Conservation (phyloP, 768 basidiomycete species). For the Lyophyllum decastes region DNA sequence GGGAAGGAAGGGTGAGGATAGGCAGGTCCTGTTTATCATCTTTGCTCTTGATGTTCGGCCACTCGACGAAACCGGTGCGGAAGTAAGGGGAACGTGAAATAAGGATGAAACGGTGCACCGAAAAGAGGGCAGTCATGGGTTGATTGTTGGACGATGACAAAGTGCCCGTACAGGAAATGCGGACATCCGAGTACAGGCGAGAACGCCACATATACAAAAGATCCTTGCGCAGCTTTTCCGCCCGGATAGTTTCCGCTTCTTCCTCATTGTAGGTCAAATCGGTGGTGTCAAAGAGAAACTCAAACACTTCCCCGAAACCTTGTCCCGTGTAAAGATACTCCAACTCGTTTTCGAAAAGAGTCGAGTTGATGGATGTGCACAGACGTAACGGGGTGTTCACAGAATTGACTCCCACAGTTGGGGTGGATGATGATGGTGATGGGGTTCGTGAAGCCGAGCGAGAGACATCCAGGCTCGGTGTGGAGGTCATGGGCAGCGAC, state of each 20-base stretch:
- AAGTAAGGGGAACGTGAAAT: slow-evolving; percentile 91
- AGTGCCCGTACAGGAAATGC: slow-evolving; percentile 73
- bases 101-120: slow-evolving; percentile 91
- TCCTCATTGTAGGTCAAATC: slow-evolving; percentile 49
- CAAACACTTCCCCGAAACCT: slow-evolving; percentile 85
- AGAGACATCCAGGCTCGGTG: slow-evolving; percentile 56
- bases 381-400: slow-evolving; percentile 54
- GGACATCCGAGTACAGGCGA: slow-evolving; percentile 89
- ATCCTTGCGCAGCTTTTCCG: slow-evolving; percentile 90
- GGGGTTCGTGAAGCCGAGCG: slow-evolving; percentile 30
- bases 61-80: slow-evolving; percentile 70
- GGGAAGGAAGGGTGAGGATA: slow-evolving; percentile 77
- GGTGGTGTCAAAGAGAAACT: slow-evolving; percentile 78
- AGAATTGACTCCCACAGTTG: slow-evolving; percentile 38
- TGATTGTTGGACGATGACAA: slow-evolving; percentile 67
- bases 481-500: slow-evolving; percentile 58
- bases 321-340: slow-evolving; percentile 95
- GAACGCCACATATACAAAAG: slow-evolving; percentile 97
- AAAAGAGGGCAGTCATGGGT: slow-evolving; percentile 79
- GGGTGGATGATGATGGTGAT: slow-evolving; percentile 45
- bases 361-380: slow-evolving; percentile 68
- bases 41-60: slow-evolving; percentile 30
- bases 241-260: slow-evolving; percentile 50
- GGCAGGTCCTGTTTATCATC: slow-evolving; percentile 41
- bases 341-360: slow-evolving; percentile 85